Conservation (phyloP, 495 filamentous ascomycete species). For the Aspergillus leporis region DNA sequence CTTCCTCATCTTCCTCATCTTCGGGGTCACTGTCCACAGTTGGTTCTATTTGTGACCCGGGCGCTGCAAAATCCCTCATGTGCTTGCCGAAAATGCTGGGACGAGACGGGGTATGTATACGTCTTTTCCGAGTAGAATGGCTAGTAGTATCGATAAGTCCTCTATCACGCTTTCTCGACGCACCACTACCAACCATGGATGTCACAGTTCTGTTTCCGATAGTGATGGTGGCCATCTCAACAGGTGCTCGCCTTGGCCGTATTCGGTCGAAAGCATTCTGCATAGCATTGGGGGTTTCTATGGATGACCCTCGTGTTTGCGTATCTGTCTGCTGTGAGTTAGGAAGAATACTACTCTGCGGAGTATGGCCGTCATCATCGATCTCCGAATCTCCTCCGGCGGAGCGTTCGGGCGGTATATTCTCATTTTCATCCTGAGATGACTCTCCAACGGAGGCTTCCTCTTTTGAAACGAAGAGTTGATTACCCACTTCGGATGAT, state of each 20-base stretch:
- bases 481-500: constrained; percentile 7
- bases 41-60: constrained; percentile 51
- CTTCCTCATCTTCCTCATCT: constrained; percentile 26
- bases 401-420: neutral
- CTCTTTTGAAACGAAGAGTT: constrained; percentile 12
- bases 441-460: constrained; percentile 2
- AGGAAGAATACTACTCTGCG: constrained; percentile 6
- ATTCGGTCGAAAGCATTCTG: constrained; percentile 68
- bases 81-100: constrained; percentile 62
- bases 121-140: constrained; percentile 29
- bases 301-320: constrained; percentile 20
- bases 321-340: neutral
- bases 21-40: constrained; percentile 27
- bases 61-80: constrained; percentile 73
- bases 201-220: constrained; percentile 79
- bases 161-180: constrained; percentile 39
- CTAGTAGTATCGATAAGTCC: constrained; percentile 20
- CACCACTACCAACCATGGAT: constrained; percentile 54
- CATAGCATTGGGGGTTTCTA: constrained; percentile 48
- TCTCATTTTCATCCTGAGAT: neutral
- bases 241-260: constrained; percentile 61
- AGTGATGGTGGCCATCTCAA: constrained; percentile 85
- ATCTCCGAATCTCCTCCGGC: constrained; percentile 1
- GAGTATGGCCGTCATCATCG: neutral
- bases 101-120: constrained; percentile 44